Conservation (phyloP, 768 basidiomycete species). For the Podaxis sp. region DNA sequence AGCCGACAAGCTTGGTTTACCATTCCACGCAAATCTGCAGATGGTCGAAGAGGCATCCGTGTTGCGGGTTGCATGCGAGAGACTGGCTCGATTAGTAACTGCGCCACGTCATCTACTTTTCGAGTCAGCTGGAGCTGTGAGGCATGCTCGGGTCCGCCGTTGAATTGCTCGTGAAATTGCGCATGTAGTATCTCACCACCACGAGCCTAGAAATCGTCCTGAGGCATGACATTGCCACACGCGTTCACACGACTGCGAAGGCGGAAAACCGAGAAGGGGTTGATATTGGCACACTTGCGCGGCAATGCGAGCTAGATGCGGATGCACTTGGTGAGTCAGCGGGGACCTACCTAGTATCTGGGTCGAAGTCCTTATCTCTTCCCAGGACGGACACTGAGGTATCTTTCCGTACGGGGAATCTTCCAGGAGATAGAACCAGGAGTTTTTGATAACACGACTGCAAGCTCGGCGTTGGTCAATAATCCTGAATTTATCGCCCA, state of each 20-base stretch:
- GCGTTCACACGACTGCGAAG: not conserved
- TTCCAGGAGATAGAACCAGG: not conserved
- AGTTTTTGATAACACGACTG: not conserved
- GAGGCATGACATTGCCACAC: not conserved
- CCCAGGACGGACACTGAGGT: not conserved
- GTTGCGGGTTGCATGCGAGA: not conserved
- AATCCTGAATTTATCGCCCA: not conserved
- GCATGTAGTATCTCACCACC: not conserved
- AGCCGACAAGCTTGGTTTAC: not conserved
- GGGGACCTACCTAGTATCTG: not conserved
- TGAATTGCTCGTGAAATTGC: not conserved
- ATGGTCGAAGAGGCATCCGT: not conserved
- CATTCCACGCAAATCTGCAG: not conserved
- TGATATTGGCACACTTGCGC: not conserved
- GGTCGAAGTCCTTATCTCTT: not conserved
- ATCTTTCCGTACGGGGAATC: not conserved
- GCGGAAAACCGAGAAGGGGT: not conserved
- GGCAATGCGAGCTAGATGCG: not conserved
- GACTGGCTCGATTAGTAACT: not conserved
- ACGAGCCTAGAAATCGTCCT: not conserved
- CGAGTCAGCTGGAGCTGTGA: not conserved
- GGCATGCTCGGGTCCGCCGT: not conserved
- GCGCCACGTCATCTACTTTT: not conserved
- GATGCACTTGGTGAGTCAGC: not conserved
- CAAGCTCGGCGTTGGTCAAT: not conserved